phyloP scores from a whole-genome alignment of 139 green algal genomes.

The Chlamydomonas incerta region DNA sequence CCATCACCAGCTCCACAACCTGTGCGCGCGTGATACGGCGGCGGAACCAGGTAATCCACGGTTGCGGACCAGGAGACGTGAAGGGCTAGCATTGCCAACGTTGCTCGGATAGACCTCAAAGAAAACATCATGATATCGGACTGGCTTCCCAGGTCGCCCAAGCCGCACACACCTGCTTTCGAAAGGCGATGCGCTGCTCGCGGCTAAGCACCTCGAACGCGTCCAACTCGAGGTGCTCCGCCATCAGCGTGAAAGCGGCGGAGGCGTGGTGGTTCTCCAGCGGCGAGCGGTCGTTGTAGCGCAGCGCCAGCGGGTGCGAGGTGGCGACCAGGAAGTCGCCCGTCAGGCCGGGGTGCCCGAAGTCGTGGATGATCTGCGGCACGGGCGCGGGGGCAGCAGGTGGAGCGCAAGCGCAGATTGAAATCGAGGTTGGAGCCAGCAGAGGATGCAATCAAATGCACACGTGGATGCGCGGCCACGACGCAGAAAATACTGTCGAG shows the following conservation, averaged over 20 bases:
- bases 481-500: too few relatives aligned
- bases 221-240: conserved; percentile 34
- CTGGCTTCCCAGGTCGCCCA: too few relatives aligned
- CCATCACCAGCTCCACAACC: conserved; percentile 60
- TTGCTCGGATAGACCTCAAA: too few relatives aligned
- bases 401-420: too few relatives aligned
- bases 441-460: too few relatives aligned
- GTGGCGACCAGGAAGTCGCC: conserved; percentile 66
- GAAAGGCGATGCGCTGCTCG: not conserved
- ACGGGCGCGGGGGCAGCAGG: too few relatives aligned
- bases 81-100: too few relatives aligned
- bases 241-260: conserved; percentile 43
- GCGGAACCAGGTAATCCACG: too few relatives aligned
- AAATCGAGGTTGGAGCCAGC: too few relatives aligned
- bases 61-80: too few relatives aligned
- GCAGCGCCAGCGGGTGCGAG: conserved; percentile 47
- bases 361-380: conserved; percentile 54
- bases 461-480: too few relatives aligned
- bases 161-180: conserved; percentile 7
- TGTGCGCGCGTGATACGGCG: not conserved
- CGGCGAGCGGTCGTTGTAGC: conserved; percentile 54
- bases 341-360: conserved; percentile 57
- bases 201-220: conserved; percentile 42
- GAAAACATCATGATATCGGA: too few relatives aligned
- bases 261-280: conserved; percentile 54